Base-by-base conservation (phyloP, 2,329 filamentous ascomycete species). In the Beauveria asiatica region DNA sequence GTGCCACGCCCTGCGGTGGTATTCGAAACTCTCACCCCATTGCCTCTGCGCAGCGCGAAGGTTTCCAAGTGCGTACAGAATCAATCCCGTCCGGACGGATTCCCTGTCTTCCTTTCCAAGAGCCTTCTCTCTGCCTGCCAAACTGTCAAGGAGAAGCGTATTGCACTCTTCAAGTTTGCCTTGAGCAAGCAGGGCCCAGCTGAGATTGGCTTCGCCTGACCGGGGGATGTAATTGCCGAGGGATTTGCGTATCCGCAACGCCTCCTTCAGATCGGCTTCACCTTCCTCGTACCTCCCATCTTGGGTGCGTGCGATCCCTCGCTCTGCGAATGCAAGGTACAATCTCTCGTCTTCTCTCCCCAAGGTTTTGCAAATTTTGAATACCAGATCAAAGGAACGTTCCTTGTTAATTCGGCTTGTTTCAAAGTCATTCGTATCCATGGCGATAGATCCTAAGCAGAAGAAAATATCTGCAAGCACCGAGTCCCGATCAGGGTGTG, bases 401-500 rank as follows among this genome's bases (percentile, higher is more conserved):
- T 63, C 61, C 41, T 63, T 63, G 25, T 59, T 23, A n/a, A 55
- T 51, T 37, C 61, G 45, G 39, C 61, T 63, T 11, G 33, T 19
- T 8, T 58, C 59, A 48, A 63, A 63, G 23, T 63, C 61, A 19
- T 51, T 63, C 7, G 59, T n/a, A 37, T 63, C 61, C 61, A 63
- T 63, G 25, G 58, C 46, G 21, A 63, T 56, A 17, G 61, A 27
- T 33, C 59, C 61, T 21, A 56, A 30, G 45, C 58, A 61, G n/a
- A 63, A 61, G 19, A 56, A 57, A 10, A 63, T 45, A 25, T 61
- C 59, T 30, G 61, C 61, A 33, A 63, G 61, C 39, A 63, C 17
- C 9, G 61, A 5, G 21, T 62, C 57, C 6, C 58, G 61, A 58
- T 62, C 57, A 1, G 48, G n/a, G 39, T 62, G 61, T 17, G 52